A percentile compares a stretch with the other conserved stretches of the same genome.
These are phyloP conservation scores for Penicillium turbatum DNA, from an alignment of 495 filamentous ascomycete species.

Conservation along the genomic window DNA sequence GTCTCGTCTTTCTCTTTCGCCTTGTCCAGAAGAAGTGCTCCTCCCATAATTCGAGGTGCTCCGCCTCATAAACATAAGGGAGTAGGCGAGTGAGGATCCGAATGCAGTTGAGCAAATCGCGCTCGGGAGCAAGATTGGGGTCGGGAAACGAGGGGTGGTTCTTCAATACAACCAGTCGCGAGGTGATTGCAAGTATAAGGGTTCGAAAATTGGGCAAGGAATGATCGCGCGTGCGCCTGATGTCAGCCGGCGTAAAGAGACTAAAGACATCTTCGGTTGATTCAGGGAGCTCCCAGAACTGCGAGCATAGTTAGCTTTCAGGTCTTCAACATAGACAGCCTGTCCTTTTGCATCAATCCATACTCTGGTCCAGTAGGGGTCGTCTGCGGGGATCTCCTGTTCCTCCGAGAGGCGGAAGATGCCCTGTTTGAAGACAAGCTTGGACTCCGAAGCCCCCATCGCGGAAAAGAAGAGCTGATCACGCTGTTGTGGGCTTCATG, in stretches of 20 bases:
- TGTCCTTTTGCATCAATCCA: conserved; percentile 8
- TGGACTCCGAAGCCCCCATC: conserved; percentile 99
- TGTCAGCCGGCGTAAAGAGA: conserved; percentile 89
- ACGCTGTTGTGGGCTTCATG: conserved; percentile 27
- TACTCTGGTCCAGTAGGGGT: conserved; percentile 91
- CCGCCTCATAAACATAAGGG: conserved; percentile 89
- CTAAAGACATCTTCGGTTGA: conserved; percentile 95
- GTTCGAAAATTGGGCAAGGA: conserved; percentile 89
- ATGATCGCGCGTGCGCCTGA: conserved; percentile 83
- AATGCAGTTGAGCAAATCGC: conserved; percentile 89
- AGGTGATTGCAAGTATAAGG: conserved; percentile 74
- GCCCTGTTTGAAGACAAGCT: conserved; percentile 98
- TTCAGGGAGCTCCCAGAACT: conserved; percentile 99
- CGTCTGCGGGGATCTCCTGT: conserved; percentile 78
- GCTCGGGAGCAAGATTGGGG: conserved; percentile 80
- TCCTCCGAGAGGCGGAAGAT: conserved; percentile 96
- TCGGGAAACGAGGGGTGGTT: conserved; percentile 90
- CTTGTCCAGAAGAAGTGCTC: conserved; percentile 87
- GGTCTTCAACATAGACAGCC: neutral
- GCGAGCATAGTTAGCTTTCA: conserved; percentile 5
- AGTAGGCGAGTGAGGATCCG: conserved; percentile 86
- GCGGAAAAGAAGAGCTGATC: conserved; percentile 25
- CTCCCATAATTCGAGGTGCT: conserved; percentile 82
- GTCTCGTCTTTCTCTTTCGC: conserved; percentile 58
- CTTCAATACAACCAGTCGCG: conserved; percentile 73